Evolutionary conservation across 2,329 filamentous ascomycete species (phyloP).

Genomic region (Chrysosphaeria jannelii): DNA sequence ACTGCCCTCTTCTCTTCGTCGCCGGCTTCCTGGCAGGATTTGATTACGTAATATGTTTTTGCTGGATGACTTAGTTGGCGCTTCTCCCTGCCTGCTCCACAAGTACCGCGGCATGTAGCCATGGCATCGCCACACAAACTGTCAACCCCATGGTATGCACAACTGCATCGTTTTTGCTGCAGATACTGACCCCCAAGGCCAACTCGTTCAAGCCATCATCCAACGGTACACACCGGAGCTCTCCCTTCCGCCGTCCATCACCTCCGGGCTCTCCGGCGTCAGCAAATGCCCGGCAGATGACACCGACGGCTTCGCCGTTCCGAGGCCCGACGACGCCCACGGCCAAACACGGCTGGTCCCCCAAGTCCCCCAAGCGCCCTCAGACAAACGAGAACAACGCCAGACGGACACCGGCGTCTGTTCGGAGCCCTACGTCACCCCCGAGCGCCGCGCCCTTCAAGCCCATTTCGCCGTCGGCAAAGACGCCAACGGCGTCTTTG

Average conservation of each 20-base stretch:
- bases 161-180: too few species aligned
- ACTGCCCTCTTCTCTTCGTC: too few species aligned
- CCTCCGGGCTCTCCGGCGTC: conserved; percentile 34
- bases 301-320: conserved; percentile 31
- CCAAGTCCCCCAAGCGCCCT: background rate
- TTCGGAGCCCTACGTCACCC: background rate
- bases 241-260: conserved; percentile 30
- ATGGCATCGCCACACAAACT: too few species aligned
- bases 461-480: conserved; percentile 9
- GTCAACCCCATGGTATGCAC: too few species aligned
- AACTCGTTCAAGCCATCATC: too few species aligned
- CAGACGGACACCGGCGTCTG: background rate
- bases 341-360: background rate
- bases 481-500: conserved; percentile 11
- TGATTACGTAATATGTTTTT: too few species aligned
- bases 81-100: too few species aligned
- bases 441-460: conserved; percentile 10
- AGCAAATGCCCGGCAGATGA: conserved; percentile 31
- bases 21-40: too few species aligned
- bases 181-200: too few species aligned
- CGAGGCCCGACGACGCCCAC: conserved; percentile 12
- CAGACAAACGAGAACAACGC: background rate
- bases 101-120: too few species aligned
- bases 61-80: too few species aligned
- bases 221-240: too few species aligned